Percentiles rank a stretch among this genome's conserved stretches.
phyloP scores from a whole-genome alignment of 345 rosid species.

The Ricinus communis region DNA sequence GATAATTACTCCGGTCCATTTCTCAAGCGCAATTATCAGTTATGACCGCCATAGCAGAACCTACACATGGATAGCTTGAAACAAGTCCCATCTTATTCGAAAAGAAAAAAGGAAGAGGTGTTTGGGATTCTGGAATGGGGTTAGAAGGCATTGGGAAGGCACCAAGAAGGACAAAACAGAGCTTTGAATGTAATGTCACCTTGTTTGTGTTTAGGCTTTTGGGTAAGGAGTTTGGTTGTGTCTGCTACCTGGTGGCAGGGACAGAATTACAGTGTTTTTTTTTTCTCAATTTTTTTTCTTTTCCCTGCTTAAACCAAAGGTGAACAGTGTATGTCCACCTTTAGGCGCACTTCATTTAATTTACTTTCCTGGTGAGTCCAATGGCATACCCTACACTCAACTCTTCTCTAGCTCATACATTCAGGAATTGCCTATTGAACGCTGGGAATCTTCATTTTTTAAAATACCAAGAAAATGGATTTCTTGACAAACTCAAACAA shows the following conservation, averaged over 20 bases:
- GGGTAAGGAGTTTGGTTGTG: constrained; percentile 8
- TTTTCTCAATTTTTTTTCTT: neutral
- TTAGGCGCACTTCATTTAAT: too few relatives aligned
- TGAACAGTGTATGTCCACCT: too few relatives aligned
- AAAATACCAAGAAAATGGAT: constrained; percentile 8
- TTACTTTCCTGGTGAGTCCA: too few relatives aligned
- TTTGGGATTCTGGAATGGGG: neutral
- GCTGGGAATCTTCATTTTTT: neutral
- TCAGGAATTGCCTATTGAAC: too few relatives aligned
- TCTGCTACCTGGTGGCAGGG: constrained; percentile 18
- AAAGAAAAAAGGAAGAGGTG: neutral
- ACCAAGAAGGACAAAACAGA: constrained; percentile 22
- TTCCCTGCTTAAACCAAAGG: neutral
- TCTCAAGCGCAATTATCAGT: neutral
- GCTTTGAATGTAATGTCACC: constrained; percentile 15
- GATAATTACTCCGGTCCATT: neutral
- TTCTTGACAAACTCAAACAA: too few relatives aligned
- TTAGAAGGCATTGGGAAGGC: constrained; percentile 1
- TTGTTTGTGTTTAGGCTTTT: constrained; percentile 13
- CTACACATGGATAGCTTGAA: neutral
- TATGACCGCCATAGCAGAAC: neutral
- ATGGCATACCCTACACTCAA: too few relatives aligned
- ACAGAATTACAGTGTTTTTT: constrained; percentile 14
- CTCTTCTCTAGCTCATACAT: too few relatives aligned
- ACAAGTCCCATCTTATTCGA: neutral